A percentile compares a stretch with the other conserved stretches of the same genome.
These are phyloP conservation scores for Boletellus sp. DNA, from an alignment of 768 basidiomycete genomes.

Conservation along the genomic window DNA sequence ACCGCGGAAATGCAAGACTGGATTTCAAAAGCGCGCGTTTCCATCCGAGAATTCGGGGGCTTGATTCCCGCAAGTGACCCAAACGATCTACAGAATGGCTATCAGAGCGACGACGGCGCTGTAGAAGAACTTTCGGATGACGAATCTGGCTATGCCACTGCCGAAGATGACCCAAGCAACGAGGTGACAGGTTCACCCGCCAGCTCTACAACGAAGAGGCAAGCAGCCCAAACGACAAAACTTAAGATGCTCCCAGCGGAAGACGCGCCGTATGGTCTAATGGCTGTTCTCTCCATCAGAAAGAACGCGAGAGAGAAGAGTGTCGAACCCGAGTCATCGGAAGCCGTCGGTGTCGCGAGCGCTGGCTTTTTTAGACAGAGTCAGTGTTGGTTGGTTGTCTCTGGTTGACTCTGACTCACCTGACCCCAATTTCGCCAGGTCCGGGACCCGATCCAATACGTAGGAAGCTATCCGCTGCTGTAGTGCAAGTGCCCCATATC, in stretches of 20 bases:
- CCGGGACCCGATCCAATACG: conserved; percentile 40
- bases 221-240: conserved; percentile 35
- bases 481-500: conserved; percentile 60
- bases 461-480: conserved; percentile 36
- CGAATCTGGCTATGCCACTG: conserved; percentile 28
- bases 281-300: conserved; percentile 60
- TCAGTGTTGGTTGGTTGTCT: conserved; percentile 29
- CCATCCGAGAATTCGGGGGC: conserved; percentile 62
- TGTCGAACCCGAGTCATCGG: conserved; percentile 43
- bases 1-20: conserved; percentile 68
- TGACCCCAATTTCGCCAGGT: conserved; percentile 28
- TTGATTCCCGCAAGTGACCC: conserved; percentile 62
- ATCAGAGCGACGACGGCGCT: conserved; percentile 40
- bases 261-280: conserved; percentile 70
- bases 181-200: conserved; percentile 29
- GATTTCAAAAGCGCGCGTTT: conserved; percentile 71
- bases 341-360: conserved; percentile 62
- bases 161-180: conserved; percentile 21
- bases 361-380: conserved; percentile 65
- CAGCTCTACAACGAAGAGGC: conserved; percentile 37
- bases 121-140: conserved; percentile 35
- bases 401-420: background rate
- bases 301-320: conserved; percentile 38
- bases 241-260: conserved; percentile 57
- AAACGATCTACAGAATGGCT: conserved; percentile 41